phyloP scores from a whole-genome alignment of 805 yeast species.

The Pichia eremophila region DNA sequence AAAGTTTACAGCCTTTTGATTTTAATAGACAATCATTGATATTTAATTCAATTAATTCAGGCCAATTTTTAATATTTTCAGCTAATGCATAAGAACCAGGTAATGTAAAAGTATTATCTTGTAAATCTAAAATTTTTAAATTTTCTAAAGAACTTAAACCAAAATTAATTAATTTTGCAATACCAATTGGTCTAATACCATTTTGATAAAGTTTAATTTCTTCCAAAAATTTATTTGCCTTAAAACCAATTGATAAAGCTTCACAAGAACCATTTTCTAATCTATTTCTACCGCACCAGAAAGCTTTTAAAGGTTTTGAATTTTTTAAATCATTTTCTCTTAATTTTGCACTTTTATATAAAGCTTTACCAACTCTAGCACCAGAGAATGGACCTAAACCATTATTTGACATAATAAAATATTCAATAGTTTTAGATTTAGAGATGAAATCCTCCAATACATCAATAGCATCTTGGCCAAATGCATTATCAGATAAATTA shows the following conservation, averaged over 20 bases:
- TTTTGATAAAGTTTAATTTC: conserved; percentile 82
- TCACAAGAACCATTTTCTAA: conserved; percentile 90
- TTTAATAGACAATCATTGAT: conserved; percentile 85
- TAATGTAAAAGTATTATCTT: conserved; percentile 87
- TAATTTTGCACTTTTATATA: conserved; percentile 61
- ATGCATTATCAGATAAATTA: conserved; percentile 89
- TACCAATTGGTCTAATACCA: conserved; percentile 94
- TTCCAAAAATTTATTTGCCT: conserved; percentile 59
- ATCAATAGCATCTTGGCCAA: conserved; percentile 91
- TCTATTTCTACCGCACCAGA: conserved; percentile 95
- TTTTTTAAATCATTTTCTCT: conserved; percentile 17
- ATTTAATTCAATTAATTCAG: conserved; percentile 61
- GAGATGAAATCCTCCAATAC: conserved; percentile 74
- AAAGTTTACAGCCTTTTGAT: conserved; percentile 57
- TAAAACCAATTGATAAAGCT: conserved; percentile 76
- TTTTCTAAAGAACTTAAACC: conserved; percentile 59
- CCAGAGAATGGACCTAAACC: conserved; percentile 99
- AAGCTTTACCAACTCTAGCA: conserved; percentile 81
- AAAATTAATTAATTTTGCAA: conserved; percentile 57
- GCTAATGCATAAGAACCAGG: conserved; percentile 61
- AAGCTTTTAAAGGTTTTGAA: conserved; percentile 55
- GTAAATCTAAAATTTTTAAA: conserved; percentile 70
- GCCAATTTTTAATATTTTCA: conserved; percentile 53
- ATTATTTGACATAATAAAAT: conserved; percentile 82
- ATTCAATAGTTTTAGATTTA: conserved; percentile 70